Conservation (phyloP, 2,329 filamentous ascomycete genomes). For the Calonectria ilicicola region DNA sequence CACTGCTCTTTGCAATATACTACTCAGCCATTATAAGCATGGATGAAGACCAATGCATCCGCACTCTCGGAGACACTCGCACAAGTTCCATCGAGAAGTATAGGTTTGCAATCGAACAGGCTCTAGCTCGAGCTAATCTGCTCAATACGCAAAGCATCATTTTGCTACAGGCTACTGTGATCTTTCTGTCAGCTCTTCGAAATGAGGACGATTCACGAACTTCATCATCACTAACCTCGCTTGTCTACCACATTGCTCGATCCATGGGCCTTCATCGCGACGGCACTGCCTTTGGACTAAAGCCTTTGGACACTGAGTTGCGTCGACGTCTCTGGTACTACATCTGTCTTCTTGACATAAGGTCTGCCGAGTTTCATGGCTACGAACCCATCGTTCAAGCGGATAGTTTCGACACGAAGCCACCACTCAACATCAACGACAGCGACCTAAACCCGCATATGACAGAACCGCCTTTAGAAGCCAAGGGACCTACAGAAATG, state of each 20-base stretch:
- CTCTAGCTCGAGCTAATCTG: background rate
- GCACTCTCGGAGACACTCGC: background rate
- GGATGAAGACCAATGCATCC: background rate
- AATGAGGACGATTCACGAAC: background rate
- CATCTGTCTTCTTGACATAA: background rate
- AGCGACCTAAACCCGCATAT: background rate
- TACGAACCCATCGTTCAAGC: background rate
- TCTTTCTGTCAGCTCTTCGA: background rate
- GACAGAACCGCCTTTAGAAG: background rate
- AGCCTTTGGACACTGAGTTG: background rate
- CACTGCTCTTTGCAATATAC: background rate
- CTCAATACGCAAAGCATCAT: background rate
- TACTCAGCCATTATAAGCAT: background rate
- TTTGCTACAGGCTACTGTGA: background rate
- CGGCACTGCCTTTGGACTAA: background rate
- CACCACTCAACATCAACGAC: background rate
- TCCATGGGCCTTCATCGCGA: background rate
- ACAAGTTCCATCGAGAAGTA: background rate
- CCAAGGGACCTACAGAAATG: background rate
- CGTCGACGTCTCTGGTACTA: background rate
- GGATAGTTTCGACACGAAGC: background rate
- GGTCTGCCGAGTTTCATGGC: background rate
- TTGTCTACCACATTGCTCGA: background rate
- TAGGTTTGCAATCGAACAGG: background rate
- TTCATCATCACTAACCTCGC: background rate